phyloP scores from a whole-genome alignment of 305 asterid species.

The Petunia hybrid region DNA sequence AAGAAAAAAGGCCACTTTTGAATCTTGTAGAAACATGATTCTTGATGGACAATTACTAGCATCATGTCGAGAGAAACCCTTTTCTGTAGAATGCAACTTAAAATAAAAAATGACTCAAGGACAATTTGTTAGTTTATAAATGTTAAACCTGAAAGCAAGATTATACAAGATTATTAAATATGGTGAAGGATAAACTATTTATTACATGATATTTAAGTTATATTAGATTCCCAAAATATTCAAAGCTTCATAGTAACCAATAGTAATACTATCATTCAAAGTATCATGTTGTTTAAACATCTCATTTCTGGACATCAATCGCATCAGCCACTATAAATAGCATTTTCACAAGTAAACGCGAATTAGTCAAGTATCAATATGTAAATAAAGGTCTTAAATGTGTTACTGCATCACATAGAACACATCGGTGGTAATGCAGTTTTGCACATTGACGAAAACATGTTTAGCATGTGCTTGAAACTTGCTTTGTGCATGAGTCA shows the following conservation, averaged over 20 bases:
- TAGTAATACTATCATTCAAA: not conserved
- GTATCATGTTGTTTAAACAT: not conserved
- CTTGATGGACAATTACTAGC: not conserved
- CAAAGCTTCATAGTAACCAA: not conserved
- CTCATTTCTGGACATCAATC: not conserved
- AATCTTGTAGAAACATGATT: not conserved
- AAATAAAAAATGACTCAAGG: not conserved
- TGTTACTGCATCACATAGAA: not conserved
- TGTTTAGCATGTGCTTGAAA: conserved; percentile 8
- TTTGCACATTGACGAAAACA: not conserved
- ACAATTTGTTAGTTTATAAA: not conserved
- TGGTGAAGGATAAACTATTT: not conserved
- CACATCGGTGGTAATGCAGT: not conserved
- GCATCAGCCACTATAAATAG: not conserved
- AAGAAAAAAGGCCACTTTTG: not conserved
- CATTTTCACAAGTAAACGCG: not conserved
- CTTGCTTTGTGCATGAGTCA: not conserved
- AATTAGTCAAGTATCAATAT: conserved; percentile 1
- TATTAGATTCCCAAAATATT: not conserved
- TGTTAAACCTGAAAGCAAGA: not conserved
- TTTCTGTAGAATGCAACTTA: not conserved
- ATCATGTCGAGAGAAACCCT: not conserved
- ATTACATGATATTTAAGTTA: not conserved
- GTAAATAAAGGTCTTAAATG: not conserved
- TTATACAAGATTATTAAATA: not conserved